Conservation (phyloP, 139 green algal genomes). For the Chlorella sorokiniana region DNA sequence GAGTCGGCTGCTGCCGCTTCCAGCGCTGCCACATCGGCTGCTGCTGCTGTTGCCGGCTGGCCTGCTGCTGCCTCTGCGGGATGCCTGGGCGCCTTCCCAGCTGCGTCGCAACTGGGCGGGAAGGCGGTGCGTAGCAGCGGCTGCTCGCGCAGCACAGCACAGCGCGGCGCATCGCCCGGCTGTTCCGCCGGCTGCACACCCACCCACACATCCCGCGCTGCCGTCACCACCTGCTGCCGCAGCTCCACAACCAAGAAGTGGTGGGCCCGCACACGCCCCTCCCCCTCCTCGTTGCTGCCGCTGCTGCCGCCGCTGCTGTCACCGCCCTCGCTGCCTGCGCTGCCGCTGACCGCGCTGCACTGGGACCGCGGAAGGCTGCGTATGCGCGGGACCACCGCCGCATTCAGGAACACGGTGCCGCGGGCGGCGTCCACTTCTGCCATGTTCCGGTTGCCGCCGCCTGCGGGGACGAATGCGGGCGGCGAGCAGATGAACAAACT, state of each 20-base stretch:
- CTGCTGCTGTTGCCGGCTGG: neutral
- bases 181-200: neutral
- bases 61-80: neutral
- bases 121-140: constrained; percentile 8
- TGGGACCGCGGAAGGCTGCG: neutral
- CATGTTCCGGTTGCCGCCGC: constrained; percentile 56
- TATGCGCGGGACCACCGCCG: constrained; percentile 70
- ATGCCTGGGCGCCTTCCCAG: neutral
- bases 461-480: neutral
- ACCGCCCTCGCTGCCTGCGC: neutral
- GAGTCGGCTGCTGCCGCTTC: neutral
- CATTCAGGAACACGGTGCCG: constrained; percentile 67
- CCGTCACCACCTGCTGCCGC: neutral
- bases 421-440: constrained; percentile 49
- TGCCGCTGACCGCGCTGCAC: neutral
- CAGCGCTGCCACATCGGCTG: neutral
- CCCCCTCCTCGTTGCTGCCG: neutral
- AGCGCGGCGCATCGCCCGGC: neutral
- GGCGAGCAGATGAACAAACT: neutral
- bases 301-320: neutral
- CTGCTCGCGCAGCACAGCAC: constrained; percentile 12
- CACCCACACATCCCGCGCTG: constrained; percentile 38
- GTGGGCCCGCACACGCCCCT: constrained; percentile 4
- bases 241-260: constrained; percentile 46
- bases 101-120: neutral